Base-by-base conservation (phyloP, 768 basidiomycete genomes). In the Ramaria sp. region DNA sequence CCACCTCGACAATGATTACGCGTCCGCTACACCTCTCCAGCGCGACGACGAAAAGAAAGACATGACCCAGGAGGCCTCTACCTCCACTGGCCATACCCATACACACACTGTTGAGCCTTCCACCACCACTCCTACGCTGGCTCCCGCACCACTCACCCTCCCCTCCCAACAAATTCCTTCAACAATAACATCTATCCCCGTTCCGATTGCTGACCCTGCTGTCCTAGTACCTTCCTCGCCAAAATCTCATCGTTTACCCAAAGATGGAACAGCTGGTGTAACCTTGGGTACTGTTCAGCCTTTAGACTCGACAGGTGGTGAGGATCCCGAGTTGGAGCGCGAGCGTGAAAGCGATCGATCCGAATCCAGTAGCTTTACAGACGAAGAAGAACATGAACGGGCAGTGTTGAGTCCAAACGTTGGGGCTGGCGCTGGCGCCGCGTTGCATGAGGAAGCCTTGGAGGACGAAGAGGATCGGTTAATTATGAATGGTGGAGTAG, bases 391-490 rank as follows among this genome's bases (percentile, higher is more conserved):
- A 28, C 68, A 74, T 47, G 79, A 87, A 50, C 79, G 79, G 24
- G 66, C 66, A 3, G 44, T 54, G 16, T 32, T 56, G n/a, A 43
- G 49, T 56, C 48, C 48, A 20, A 28, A 39, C 36, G 22, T 51
- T 49, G 41, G 30, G 15, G 22, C 18, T 16, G 42, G 34, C 28
- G 48, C 48, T n/a, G 18, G 28, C 36, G 69, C 71, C 30, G 68
- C 66, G 10, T 68, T 78, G 22, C 78, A 79, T 50, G 78, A 79
- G 43, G 75, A 77, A 56, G 59, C 60, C 37, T 70, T 45, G 66
- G 88, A 95, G 63, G 92, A 95, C 57, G 92, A 96, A 55, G 94
- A 96, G 65, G 88, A 92, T 60, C 74, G 83, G 59, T 73, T 97
- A 52, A 94, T 96, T 58, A 74, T 83, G 69, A 86, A 84, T 53